These are phyloP conservation scores for Discostella stelligera DNA, from an alignment of 352 stramenopile genomes.

Conservation along the genomic window DNA sequence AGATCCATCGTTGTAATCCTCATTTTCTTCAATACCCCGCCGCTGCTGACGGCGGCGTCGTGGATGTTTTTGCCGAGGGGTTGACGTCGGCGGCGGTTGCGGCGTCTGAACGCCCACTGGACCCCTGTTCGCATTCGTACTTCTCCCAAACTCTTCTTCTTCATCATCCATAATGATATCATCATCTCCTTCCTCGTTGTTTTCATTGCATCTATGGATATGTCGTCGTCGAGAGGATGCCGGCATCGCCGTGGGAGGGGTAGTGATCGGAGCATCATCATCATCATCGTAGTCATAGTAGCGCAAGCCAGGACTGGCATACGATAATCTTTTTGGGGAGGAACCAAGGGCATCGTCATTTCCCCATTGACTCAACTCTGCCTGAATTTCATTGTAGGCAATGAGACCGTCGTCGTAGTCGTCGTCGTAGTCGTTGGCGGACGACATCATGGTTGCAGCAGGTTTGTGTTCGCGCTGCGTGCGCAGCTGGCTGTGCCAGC, in stretches of 20 bases:
- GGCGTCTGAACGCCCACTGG: slow-evolving; percentile 35
- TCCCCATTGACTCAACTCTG: slow-evolving; percentile 34
- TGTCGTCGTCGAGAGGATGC: not conserved
- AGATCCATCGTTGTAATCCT: too few species aligned
- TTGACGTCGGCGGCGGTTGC: not conserved
- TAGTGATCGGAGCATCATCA: not conserved
- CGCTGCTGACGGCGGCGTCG: too few species aligned
- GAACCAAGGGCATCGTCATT: not conserved
- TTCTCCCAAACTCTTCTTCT: not conserved
- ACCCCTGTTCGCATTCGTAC: not conserved
- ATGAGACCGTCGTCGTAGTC: slow-evolving; percentile 39
- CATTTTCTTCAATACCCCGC: too few species aligned
- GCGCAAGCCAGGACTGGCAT: not conserved
- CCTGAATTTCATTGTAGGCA: slow-evolving; percentile 41
- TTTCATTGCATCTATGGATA: not conserved
- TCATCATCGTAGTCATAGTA: slow-evolving; percentile 10
- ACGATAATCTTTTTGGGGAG: slow-evolving; percentile 1
- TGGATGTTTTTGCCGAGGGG: too few species aligned
- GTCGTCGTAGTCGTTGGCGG: slow-evolving; percentile 10
- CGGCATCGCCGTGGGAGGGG: not conserved
- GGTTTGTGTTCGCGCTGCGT: too few species aligned
- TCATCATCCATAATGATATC: slow-evolving; percentile 2
- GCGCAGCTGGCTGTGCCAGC: too few species aligned
- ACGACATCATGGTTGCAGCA: too few species aligned
- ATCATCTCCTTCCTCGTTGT: slow-evolving; percentile 6